These are phyloP conservation scores for Globisporangium camurandrum DNA, from an alignment of 352 stramenopile species.

Conservation along the genomic window DNA sequence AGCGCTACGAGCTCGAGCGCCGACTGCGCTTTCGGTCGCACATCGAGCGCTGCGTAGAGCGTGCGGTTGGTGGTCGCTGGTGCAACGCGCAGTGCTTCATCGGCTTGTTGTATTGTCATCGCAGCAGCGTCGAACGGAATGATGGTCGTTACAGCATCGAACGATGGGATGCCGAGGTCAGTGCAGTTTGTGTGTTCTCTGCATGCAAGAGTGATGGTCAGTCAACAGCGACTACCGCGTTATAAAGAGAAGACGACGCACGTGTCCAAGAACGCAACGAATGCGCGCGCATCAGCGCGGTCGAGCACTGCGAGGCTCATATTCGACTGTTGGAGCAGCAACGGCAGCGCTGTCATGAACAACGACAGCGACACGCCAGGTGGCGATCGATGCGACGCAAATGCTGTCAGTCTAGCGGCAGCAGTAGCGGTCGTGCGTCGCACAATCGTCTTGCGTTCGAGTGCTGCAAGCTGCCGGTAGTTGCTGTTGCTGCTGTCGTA, in stretches of 20 bases:
- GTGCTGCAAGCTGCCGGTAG: neutral
- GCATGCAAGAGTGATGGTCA: no score
- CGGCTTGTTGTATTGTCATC: constrained; percentile 10
- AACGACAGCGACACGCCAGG: constrained; percentile 19
- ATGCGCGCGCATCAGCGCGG: constrained; percentile 27
- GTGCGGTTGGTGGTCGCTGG: constrained; percentile 23
- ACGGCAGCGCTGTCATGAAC: constrained; percentile 43
- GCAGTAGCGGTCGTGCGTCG: no score
- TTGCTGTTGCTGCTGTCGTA: neutral
- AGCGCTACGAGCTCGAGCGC: constrained; percentile 27
- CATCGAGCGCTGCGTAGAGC: constrained; percentile 46
- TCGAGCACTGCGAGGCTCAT: constrained; percentile 53
- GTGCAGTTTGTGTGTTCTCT: constrained; percentile 35
- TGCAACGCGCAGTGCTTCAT: constrained; percentile 30
- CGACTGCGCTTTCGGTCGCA: constrained; percentile 20
- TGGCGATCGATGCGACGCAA: no score
- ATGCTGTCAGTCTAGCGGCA: neutral
- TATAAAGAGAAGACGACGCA: no score
- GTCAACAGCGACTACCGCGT: no score
- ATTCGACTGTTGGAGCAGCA: constrained; percentile 46
- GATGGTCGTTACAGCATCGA: constrained; percentile 27
- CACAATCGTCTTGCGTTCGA: constrained; percentile 1
- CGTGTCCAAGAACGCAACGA: constrained; percentile 44
- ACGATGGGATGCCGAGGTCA: constrained; percentile 39
- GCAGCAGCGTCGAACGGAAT: constrained; percentile 32